Conservation (phyloP, 1,139 yeast species). For the Blastobotrys arbuscula region DNA sequence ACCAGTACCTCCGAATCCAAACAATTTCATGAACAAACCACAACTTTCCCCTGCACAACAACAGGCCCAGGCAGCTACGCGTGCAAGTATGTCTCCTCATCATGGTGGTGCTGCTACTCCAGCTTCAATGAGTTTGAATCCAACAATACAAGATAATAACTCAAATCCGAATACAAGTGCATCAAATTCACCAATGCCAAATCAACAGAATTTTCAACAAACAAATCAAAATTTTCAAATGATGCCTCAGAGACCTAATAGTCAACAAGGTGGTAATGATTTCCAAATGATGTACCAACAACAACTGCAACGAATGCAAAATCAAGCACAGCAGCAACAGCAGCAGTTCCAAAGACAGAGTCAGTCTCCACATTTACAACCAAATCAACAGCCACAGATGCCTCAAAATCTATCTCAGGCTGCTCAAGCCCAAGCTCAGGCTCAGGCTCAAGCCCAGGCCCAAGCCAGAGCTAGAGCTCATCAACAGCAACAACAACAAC, state of each 20-base stretch:
- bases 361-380: constrained; percentile 1
- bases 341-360: not conserved
- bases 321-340: constrained; percentile 4
- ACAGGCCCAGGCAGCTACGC: not conserved
- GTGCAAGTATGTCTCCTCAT: constrained; percentile 19
- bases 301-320: constrained; percentile 7
- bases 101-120: constrained; percentile 19
- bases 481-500: constrained; percentile 24
- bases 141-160: not conserved
- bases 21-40: not conserved
- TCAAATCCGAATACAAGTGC: constrained; percentile 20
- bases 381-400: constrained; percentile 8
- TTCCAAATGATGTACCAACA: constrained; percentile 8
- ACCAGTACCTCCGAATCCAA: not conserved
- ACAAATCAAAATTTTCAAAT: not conserved
- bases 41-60: not conserved
- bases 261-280: constrained; percentile 4
- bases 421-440: constrained; percentile 3
- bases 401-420: constrained; percentile 16
- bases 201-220: constrained; percentile 8
- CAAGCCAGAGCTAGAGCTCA: not conserved
- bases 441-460: constrained; percentile 11
- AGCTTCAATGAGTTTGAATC: constrained; percentile 19
- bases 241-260: constrained; percentile 4
- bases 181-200: constrained; percentile 19